Conservation (phyloP, 2,329 filamentous ascomycete species). For the Trichophyton verrucosum region DNA sequence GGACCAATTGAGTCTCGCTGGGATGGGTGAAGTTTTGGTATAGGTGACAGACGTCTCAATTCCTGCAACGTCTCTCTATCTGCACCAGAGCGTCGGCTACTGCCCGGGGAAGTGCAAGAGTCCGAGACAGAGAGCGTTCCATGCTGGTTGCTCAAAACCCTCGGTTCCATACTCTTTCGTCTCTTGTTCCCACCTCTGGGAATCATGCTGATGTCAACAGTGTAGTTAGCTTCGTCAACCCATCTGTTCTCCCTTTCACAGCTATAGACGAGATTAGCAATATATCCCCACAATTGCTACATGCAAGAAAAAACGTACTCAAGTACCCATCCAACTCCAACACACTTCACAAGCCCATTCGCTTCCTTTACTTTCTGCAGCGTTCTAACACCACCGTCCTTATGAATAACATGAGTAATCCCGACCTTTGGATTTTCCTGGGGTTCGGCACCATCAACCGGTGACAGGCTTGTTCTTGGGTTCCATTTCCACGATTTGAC, state of each 20-base stretch:
- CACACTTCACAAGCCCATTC: constrained; percentile 65
- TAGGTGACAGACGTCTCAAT: constrained; percentile 25
- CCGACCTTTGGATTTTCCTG: constrained; percentile 44
- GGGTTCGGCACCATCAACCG: constrained; percentile 22
- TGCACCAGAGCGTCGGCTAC: constrained; percentile 20
- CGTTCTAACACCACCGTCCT: constrained; percentile 69
- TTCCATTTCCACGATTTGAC: constrained; percentile 68
- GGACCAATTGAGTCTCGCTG: background rate
- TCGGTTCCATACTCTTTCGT: constrained; percentile 71
- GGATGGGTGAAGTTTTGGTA: constrained; percentile 13
- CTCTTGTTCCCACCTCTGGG: constrained; percentile 60
- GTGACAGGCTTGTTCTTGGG: constrained; percentile 36
- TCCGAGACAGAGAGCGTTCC: constrained; percentile 43
- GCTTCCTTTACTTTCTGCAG: constrained; percentile 62
- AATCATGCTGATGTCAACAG: constrained; percentile 53
- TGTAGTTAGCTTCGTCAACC: constrained; percentile 60
- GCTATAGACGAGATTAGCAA: constrained; percentile 30
- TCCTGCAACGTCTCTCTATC: constrained; percentile 22
- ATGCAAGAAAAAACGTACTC: constrained; percentile 50
- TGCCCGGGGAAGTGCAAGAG: constrained; percentile 18
- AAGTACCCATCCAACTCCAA: constrained; percentile 78
- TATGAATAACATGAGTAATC: constrained; percentile 82
- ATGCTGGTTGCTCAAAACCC: constrained; percentile 55
- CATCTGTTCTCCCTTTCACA: constrained; percentile 66
- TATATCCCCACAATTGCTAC: background rate